These are phyloP conservation scores for Thraustochytrium sp. DNA, from an alignment of 352 stramenopile genomes.

Conservation along the genomic window DNA sequence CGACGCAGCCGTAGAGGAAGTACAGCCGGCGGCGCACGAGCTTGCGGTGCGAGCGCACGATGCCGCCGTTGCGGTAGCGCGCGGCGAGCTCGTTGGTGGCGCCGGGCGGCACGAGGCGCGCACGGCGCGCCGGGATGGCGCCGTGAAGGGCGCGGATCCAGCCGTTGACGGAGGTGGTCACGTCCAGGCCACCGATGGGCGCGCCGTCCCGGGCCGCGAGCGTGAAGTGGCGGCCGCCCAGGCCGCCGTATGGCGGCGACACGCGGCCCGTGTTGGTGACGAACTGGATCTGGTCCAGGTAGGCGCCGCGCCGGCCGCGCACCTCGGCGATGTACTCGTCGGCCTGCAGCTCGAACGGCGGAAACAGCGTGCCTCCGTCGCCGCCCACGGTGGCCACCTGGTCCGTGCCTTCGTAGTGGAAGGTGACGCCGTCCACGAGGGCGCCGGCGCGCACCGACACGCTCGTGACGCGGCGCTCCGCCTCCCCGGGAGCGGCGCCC, in stretches of 20 bases:
- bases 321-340: constrained; percentile 14
- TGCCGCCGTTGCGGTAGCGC: not conserved
- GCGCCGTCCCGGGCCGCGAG: not conserved
- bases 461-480: not conserved
- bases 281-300: constrained; percentile 36
- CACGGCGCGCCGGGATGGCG: constrained; percentile 2
- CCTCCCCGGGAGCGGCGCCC: not conserved
- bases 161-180: constrained; percentile 15
- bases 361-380: not conserved
- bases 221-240: not conserved
- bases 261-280: constrained; percentile 19
- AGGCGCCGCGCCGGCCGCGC: not conserved
- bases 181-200: not conserved
- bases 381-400: constrained; percentile 1
- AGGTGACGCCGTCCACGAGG: constrained; percentile 30
- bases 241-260: constrained; percentile 11
- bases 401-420: not conserved
- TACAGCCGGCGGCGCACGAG: not conserved
- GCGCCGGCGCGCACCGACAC: constrained; percentile 3
- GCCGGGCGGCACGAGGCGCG: not conserved
- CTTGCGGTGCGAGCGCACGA: not conserved
- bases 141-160: not conserved
- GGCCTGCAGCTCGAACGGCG: constrained; percentile 13
- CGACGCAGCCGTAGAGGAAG: not conserved
- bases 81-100: not conserved